Conservation (phyloP, 495 filamentous ascomycete genomes). For the Paragyromitra xinjiangensis region DNA sequence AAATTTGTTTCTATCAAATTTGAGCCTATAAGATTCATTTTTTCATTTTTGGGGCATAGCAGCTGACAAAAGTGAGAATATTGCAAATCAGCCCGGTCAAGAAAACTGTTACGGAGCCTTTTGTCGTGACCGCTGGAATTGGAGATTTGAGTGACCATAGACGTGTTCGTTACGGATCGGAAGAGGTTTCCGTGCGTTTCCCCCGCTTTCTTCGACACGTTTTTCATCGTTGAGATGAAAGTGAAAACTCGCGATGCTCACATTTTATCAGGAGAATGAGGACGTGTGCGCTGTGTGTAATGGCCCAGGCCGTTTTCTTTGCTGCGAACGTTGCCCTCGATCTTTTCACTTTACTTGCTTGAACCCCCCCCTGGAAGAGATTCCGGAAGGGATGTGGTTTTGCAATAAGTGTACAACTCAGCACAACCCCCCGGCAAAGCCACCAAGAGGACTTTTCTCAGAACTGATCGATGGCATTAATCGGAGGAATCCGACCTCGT, state of each 20-base stretch:
- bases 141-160: slow-evolving; percentile 56
- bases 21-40: slow-evolving; percentile 15
- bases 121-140: slow-evolving; percentile 57
- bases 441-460: slow-evolving; percentile 66
- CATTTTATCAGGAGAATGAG: slow-evolving; percentile 76
- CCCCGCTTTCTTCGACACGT: slow-evolving; percentile 32
- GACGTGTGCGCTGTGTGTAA: slow-evolving; percentile 87
- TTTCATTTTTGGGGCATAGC: slow-evolving; percentile 17
- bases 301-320: slow-evolving; percentile 81
- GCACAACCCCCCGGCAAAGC: slow-evolving; percentile 58
- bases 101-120: slow-evolving; percentile 52
- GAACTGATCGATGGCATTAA: slow-evolving; percentile 68
- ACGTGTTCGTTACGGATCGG: slow-evolving; percentile 56
- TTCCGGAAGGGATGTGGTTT: slow-evolving; percentile 80
- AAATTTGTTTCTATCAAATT: slow-evolving; percentile 35
- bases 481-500: slow-evolving; percentile 74
- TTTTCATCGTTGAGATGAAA: slow-evolving; percentile 7
- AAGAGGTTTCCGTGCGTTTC: slow-evolving; percentile 57
- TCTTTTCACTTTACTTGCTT: slow-evolving; percentile 89
- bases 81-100: slow-evolving; percentile 56
- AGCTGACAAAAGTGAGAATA: slow-evolving; percentile 51
- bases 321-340: slow-evolving; percentile 88
- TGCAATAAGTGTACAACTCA: slow-evolving; percentile 74
- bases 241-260: slow-evolving; percentile 29
- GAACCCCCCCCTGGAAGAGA: slow-evolving; percentile 75